Base-by-base conservation (phyloP, 2,329 filamentous ascomycete species). In the Fusarium stilboides region DNA sequence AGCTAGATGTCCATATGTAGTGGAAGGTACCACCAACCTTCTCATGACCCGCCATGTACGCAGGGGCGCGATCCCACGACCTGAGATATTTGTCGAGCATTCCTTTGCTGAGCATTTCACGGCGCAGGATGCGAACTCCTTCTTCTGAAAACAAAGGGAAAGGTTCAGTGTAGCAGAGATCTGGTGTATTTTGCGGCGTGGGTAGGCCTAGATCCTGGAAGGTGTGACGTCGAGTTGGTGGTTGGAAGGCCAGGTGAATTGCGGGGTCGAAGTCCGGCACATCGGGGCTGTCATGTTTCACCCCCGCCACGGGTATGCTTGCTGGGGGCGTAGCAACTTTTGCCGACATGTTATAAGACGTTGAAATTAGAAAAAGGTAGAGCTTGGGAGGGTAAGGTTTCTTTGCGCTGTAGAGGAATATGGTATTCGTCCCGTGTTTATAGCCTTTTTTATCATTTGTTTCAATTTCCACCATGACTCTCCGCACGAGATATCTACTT, bases 1-100 rank as follows among this genome's bases (percentile, higher is more conserved):
- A 19, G 7, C 12, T n/a, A 8, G 12, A 3, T 14, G 2, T n/a
- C 0, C 0, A 5, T 5, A 7, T n/a, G 9, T 2, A 3, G 3
- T 9, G n/a, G 6, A 26, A 15, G 0, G 6, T 2, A 3, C 10
- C 5, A 22, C 31, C 20, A 5, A 55, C 52, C 19, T 55, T 55
- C 3, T 55, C 52, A 22, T 55, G 52, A 9, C 52, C 52, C 14
- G 52, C 52, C 5, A 55, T 55, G 14, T 55, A 55, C 1, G 52
- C 52, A 0, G 52, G 52, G 1, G 52, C 52, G 4, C 52, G 52
- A 39, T 55, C 52, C 52, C 52, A 55, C 1, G 52, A 49, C 9
- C 52, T 34, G 0, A 55, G 52, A 55, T 55, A 55, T 12, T 55
- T 55, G 1, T 55, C 52, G 1, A 55, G 52, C 1, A 55, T 55